These are phyloP conservation scores for Berkeleyomyces basicola DNA, from an alignment of 2,329 filamentous ascomycete genomes.

Conservation along the genomic window DNA sequence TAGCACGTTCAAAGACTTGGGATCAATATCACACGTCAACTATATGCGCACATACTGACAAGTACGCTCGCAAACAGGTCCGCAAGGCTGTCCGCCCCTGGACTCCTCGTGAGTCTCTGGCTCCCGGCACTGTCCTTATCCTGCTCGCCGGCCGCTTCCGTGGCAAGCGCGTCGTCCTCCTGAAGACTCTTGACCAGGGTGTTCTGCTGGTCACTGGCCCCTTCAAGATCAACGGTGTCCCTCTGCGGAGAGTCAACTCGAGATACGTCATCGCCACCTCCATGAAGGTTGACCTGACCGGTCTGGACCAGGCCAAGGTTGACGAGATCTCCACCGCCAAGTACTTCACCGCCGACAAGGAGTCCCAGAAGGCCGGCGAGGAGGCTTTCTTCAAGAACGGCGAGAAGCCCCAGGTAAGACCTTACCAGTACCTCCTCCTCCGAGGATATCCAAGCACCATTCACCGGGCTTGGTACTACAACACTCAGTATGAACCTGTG, in stretches of 20 bases:
- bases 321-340: constrained; percentile 56
- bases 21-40: not conserved
- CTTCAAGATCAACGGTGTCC: constrained; percentile 99
- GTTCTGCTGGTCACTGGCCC: constrained; percentile 97
- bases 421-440: not conserved
- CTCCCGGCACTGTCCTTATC: constrained; percentile 93
- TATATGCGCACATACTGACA: constrained; percentile 10
- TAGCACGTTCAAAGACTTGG: not conserved
- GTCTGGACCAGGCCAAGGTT: constrained; percentile 82
- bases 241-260: constrained; percentile 84
- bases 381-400: constrained; percentile 99
- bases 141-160: constrained; percentile 99
- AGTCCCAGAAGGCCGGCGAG: constrained; percentile 87
- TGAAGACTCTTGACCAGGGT: constrained; percentile 94
- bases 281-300: constrained; percentile 66
- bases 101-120: constrained; percentile 73
- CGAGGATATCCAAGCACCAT: not conserved
- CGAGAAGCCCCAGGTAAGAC: constrained; percentile 86
- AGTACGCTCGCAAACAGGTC: constrained; percentile 38
- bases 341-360: constrained; percentile 96
- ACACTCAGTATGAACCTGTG: not conserved
- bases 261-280: constrained; percentile 88
- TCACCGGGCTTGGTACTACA: not conserved
- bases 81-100: constrained; percentile 87
- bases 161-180: constrained; percentile 97